phyloP scores from a whole-genome alignment of 257 asterid species.

The Nicotiana tabacum region DNA sequence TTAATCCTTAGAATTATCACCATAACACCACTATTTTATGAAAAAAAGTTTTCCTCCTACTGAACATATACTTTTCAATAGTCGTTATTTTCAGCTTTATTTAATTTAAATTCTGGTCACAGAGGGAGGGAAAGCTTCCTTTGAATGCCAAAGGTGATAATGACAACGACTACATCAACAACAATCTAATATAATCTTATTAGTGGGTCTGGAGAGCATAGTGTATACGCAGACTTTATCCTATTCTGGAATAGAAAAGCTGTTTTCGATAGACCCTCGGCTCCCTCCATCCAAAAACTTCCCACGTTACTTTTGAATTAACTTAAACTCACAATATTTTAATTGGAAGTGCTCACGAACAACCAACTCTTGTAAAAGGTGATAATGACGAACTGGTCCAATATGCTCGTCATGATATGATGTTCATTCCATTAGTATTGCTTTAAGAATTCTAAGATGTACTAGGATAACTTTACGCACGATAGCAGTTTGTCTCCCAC shows the following conservation, averaged over 20 bases:
- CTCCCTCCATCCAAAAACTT: too few relatives aligned
- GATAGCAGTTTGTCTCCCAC: not conserved
- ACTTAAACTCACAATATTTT: too few relatives aligned
- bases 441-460: not conserved
- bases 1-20: too few relatives aligned
- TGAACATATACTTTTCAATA: not conserved
- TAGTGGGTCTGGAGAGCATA: too few relatives aligned
- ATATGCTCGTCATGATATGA: not conserved
- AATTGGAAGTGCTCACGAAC: too few relatives aligned
- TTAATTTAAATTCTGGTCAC: not conserved
- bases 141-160: not conserved
- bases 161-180: not conserved
- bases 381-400: conserved; percentile 13
- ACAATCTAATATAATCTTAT: too few relatives aligned
- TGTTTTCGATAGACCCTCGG: too few relatives aligned
- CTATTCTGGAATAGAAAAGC: too few relatives aligned
- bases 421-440: not conserved
- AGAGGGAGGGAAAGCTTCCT: not conserved
- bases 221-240: too few relatives aligned
- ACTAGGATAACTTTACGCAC: not conserved
- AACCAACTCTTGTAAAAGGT: not conserved
- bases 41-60: too few relatives aligned
- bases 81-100: not conserved
- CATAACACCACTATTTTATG: too few relatives aligned
- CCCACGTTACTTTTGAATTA: too few relatives aligned